Percentiles rank a stretch among this genome's conserved stretches.
Conservation (phyloP, 2,329 filamentous ascomycete genomes). For the Aspergillus carbonarius region DNA sequence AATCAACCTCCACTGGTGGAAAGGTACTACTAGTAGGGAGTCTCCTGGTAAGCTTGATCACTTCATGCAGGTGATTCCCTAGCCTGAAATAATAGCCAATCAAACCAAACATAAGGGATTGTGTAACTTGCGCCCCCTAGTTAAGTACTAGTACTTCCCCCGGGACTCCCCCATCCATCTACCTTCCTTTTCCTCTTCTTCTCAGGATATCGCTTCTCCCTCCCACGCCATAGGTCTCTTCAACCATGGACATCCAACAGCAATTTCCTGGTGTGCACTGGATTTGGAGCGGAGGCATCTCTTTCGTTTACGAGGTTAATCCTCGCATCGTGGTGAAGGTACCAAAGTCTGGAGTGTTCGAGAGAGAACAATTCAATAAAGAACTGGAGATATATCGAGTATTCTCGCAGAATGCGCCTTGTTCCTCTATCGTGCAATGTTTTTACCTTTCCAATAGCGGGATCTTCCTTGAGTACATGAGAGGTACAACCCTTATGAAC, state of each 20-base stretch:
- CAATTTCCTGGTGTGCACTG: conserved; percentile 24
- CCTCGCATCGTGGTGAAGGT: conserved; percentile 32
- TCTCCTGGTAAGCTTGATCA: too few relatives aligned
- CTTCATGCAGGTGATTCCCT: too few relatives aligned
- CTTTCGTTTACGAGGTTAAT: conserved; percentile 29
- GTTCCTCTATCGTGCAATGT: conserved; percentile 25
- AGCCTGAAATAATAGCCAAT: too few relatives aligned
- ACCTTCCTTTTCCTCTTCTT: too few relatives aligned
- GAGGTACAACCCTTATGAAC: conserved; percentile 18
- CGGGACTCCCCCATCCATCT: too few relatives aligned
- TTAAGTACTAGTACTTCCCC: too few relatives aligned
- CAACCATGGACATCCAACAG: conserved; percentile 19
- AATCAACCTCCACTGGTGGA: too few relatives aligned
- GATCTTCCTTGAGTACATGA: conserved; percentile 33
- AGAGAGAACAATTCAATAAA: conserved; percentile 26
- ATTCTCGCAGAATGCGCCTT: conserved; percentile 22
- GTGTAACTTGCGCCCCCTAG: too few relatives aligned
- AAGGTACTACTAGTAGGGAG: too few relatives aligned
- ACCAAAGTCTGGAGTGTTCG: conserved; percentile 23
- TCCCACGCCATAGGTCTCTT: background rate
- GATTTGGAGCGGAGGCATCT: conserved; percentile 27
- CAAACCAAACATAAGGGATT: too few relatives aligned
- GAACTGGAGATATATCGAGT: conserved; percentile 26
- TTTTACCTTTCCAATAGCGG: conserved; percentile 21
- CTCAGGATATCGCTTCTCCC: background rate